A percentile compares a stretch with the other conserved stretches of the same genome.
These are phyloP conservation scores for Candida dajiaensis DNA, from an alignment of 805 yeast genomes.

Conservation along the genomic window DNA sequence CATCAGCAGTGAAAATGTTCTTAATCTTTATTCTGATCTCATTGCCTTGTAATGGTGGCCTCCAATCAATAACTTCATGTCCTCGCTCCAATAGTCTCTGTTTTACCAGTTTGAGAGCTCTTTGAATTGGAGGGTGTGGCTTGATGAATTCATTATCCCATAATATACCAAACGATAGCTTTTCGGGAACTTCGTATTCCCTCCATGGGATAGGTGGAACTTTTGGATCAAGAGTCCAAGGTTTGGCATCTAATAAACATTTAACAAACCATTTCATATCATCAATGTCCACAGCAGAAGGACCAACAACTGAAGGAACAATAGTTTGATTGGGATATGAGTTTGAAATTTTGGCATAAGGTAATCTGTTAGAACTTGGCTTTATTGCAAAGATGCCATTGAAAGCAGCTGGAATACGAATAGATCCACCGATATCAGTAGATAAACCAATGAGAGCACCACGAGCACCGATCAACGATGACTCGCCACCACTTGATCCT, in stretches of 20 bases:
- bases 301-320: constrained; percentile 64
- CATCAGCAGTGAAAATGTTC: constrained; percentile 30
- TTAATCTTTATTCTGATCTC: constrained; percentile 22
- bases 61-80: constrained; percentile 37
- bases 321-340: constrained; percentile 25
- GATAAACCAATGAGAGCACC: constrained; percentile 61
- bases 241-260: constrained; percentile 38
- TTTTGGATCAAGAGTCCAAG: constrained; percentile 55
- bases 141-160: constrained; percentile 35
- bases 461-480: constrained; percentile 49
- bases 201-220: constrained; percentile 48
- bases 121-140: constrained; percentile 50
- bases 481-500: constrained; percentile 70
- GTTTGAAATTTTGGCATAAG: constrained; percentile 21
- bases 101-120: constrained; percentile 34
- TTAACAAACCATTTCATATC: constrained; percentile 67
- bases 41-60: constrained; percentile 27
- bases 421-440: constrained; percentile 67
- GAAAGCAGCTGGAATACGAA: constrained; percentile 62
- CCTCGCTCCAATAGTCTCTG: constrained; percentile 29
- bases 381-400: constrained; percentile 54
- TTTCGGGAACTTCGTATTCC: constrained; percentile 19
- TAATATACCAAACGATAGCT: constrained; percentile 40
- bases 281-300: constrained; percentile 53
- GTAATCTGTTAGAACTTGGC: constrained; percentile 50